phyloP scores from a whole-genome alignment of 2,329 filamentous ascomycete genomes.

The Aspergillus pseudonomiae region DNA sequence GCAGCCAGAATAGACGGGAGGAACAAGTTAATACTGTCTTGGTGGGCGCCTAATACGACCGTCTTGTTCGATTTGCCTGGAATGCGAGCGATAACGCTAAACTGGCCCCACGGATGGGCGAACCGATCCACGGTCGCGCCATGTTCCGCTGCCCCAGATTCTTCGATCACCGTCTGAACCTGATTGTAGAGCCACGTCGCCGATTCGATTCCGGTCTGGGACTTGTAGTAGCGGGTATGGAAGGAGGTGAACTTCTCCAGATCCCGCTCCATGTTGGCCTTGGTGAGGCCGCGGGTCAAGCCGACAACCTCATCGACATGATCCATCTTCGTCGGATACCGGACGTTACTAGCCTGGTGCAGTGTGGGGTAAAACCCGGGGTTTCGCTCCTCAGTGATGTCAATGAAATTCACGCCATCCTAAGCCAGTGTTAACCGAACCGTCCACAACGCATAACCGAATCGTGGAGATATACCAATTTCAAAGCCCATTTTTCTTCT shows the following conservation, averaged over 20 bases:
- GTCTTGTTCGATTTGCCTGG: conserved; percentile 84
- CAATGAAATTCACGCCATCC: conserved; percentile 89
- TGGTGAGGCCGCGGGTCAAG: conserved; percentile 70
- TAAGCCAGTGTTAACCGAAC: conserved; percentile 38
- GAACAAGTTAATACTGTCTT: conserved; percentile 94
- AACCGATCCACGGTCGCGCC: conserved; percentile 74
- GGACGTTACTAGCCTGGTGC: conserved; percentile 48
- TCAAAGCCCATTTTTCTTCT: conserved; percentile 91
- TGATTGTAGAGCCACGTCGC: conserved; percentile 83
- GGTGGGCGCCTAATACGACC: conserved; percentile 86
- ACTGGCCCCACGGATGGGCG: conserved; percentile 82
- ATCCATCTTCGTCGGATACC: conserved; percentile 68
- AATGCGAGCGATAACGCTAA: conserved; percentile 87
- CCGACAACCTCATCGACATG: conserved; percentile 68
- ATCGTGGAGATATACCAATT: conserved; percentile 62
- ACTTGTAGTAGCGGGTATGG: conserved; percentile 62
- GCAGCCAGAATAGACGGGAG: conserved; percentile 80
- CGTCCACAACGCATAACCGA: background rate
- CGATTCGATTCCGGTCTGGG: conserved; percentile 72
- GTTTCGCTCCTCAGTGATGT: conserved; percentile 73
- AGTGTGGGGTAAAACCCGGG: conserved; percentile 61
- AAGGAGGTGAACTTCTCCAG: conserved; percentile 70
- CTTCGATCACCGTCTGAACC: conserved; percentile 71
- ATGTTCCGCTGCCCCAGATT: conserved; percentile 68
- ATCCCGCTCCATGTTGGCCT: conserved; percentile 74